Percentiles rank a stretch among this genome's conserved stretches.
phyloP scores from a whole-genome alignment of 2,329 filamentous ascomycete genomes.

The Hortaea sp. region DNA sequence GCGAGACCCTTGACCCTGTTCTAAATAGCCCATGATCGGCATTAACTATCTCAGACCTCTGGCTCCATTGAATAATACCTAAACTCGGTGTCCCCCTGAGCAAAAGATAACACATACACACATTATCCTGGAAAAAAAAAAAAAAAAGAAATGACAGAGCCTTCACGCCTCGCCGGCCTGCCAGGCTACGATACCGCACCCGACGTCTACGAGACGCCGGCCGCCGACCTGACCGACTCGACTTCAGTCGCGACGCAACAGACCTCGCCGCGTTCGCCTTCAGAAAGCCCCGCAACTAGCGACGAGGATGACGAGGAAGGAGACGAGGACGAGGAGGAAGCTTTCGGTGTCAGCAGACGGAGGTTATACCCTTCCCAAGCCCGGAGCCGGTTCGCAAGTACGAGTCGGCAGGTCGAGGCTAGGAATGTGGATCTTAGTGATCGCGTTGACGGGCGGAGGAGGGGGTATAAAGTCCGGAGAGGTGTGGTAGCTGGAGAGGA shows the following conservation, averaged over 20 bases:
- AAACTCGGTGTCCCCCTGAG: too few species aligned
- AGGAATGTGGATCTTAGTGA: conserved; percentile 81
- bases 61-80: too few species aligned
- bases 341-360: conserved; percentile 59
- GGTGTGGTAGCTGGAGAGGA: conserved; percentile 68
- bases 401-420: conserved; percentile 56
- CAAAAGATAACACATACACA: too few species aligned
- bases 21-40: too few species aligned
- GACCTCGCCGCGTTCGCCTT: conserved; percentile 7
- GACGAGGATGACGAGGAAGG: conserved; percentile 10
- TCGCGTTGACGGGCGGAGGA: conserved; percentile 69
- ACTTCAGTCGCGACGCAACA: conserved; percentile 58
- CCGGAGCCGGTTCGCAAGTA: conserved; percentile 65
- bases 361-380: conserved; percentile 70
- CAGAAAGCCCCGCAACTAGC: conserved; percentile 22
- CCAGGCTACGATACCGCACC: conserved; percentile 55
- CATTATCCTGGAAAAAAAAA: too few species aligned
- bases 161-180: conserved; percentile 11
- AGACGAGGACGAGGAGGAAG: conserved; percentile 46
- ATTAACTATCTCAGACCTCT: too few species aligned
- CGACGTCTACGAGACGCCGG: conserved; percentile 94
- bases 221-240: conserved; percentile 68
- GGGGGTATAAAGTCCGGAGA: conserved; percentile 58
- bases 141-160: conserved; percentile 5
- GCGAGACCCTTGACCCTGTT: too few species aligned